phyloP scores from a whole-genome alignment of 2,329 filamentous ascomycete species.

The Colletotrichum gloeosporioides region DNA sequence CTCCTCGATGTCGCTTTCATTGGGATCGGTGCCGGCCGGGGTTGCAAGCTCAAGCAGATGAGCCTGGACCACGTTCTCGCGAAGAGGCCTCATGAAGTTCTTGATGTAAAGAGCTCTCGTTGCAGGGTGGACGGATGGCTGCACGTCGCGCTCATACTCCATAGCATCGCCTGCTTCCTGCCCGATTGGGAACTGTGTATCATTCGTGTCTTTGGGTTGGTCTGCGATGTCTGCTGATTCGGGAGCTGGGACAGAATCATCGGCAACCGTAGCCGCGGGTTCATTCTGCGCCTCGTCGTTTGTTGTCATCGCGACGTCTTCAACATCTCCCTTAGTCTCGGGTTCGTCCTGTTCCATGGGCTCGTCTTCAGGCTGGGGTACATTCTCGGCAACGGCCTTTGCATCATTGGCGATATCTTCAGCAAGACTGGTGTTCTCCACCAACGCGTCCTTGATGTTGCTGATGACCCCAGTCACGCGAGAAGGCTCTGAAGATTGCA shows the following conservation, averaged over 20 bases:
- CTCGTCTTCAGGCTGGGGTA: not conserved
- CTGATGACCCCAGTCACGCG: not conserved
- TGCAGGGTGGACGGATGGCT: slow-evolving; percentile 71
- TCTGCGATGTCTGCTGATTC: not conserved
- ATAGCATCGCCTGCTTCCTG: slow-evolving; percentile 28
- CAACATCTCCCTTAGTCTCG: not conserved
- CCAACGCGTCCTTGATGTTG: not conserved
- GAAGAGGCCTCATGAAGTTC: slow-evolving; percentile 87
- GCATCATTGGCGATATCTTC: slow-evolving; percentile 16
- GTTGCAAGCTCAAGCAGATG: slow-evolving; percentile 75
- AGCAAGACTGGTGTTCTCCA: slow-evolving; percentile 3
- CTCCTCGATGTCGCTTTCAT: slow-evolving; percentile 62
- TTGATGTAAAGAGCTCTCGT: slow-evolving; percentile 86
- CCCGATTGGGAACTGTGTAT: not conserved
- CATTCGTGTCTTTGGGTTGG: not conserved
- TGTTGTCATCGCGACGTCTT: slow-evolving; percentile 3
- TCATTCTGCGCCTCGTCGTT: not conserved
- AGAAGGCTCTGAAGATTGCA: not conserved
- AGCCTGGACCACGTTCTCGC: slow-evolving; percentile 67
- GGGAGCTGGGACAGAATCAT: not conserved
- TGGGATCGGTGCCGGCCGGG: slow-evolving; percentile 53
- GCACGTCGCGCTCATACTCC: slow-evolving; percentile 41
- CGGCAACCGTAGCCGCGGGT: not conserved
- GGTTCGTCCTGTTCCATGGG: slow-evolving; percentile 1
- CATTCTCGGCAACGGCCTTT: not conserved